These are phyloP conservation scores for Glycine tomentella DNA, from an alignment of 306 rosid genomes.

Conservation along the genomic window DNA sequence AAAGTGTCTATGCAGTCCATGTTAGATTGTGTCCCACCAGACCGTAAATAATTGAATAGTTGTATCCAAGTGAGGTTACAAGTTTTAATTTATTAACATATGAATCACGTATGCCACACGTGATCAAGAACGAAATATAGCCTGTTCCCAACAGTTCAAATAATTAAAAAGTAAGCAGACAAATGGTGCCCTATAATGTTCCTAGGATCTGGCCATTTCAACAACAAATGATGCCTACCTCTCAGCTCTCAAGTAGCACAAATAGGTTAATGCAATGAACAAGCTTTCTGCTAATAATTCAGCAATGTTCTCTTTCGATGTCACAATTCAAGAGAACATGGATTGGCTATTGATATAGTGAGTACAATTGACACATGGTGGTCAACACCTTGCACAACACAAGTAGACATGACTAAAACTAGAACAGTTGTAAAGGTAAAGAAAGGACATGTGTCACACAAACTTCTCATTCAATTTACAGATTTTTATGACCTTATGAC, in stretches of 20 bases:
- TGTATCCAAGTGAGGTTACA: slow-evolving; percentile 24
- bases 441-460: slow-evolving; percentile 31
- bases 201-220: slow-evolving; percentile 33
- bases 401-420: slow-evolving; percentile 36
- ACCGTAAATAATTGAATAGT: slow-evolving; percentile 38
- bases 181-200: slow-evolving; percentile 45
- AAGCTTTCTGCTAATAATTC: slow-evolving; percentile 46
- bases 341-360: slow-evolving; percentile 28
- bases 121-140: slow-evolving; percentile 22
- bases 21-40: slow-evolving; percentile 45
- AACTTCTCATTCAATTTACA: slow-evolving; percentile 52
- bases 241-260: slow-evolving; percentile 27
- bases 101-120: slow-evolving; percentile 22
- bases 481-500: slow-evolving; percentile 21
- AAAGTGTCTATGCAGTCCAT: slow-evolving; percentile 39
- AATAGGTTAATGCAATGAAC: slow-evolving; percentile 15
- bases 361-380: slow-evolving; percentile 40
- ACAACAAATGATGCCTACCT: slow-evolving; percentile 34
- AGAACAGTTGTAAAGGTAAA: slow-evolving; percentile 26
- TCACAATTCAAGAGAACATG: slow-evolving; percentile 44
- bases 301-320: slow-evolving; percentile 45
- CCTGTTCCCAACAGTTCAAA: slow-evolving; percentile 6
- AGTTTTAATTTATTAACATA: slow-evolving; percentile 26
- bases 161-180: slow-evolving; percentile 25
- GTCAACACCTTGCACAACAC: slow-evolving; percentile 30